These are phyloP conservation scores for Hymenoscyphus scutula DNA, from an alignment of 2,329 filamentous ascomycete species.

Conservation along the genomic window DNA sequence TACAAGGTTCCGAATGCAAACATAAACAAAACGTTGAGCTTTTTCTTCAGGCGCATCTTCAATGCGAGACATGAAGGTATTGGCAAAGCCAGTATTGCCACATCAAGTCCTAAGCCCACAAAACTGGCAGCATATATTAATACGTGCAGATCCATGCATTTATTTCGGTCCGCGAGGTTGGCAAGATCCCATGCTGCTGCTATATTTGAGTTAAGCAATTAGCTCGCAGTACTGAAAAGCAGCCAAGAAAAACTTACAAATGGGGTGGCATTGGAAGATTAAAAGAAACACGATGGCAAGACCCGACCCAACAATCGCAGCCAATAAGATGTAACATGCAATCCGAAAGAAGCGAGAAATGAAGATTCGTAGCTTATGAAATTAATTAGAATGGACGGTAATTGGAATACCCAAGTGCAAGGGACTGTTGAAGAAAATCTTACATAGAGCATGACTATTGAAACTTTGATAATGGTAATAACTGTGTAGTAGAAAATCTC, in stretches of 20 bases:
- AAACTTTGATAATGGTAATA: slow-evolving; percentile 20
- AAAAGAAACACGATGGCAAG: slow-evolving; percentile 16
- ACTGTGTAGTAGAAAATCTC: slow-evolving; percentile 19
- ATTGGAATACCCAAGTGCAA: neutral
- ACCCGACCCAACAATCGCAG: slow-evolving; percentile 10
- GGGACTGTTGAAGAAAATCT: neutral
- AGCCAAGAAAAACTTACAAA: slow-evolving; percentile 14
- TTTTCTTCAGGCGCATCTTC: slow-evolving; percentile 62
- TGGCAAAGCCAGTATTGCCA: slow-evolving; percentile 62
- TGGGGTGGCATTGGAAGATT: slow-evolving; percentile 26
- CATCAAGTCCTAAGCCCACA: slow-evolving; percentile 66
- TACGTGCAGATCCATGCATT: slow-evolving; percentile 60
- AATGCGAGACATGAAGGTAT: slow-evolving; percentile 62
- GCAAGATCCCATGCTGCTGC: slow-evolving; percentile 20
- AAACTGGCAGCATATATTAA: slow-evolving; percentile 65
- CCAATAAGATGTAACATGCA: slow-evolving; percentile 4
- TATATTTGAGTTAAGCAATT: slow-evolving; percentile 3
- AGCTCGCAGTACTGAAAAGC: neutral
- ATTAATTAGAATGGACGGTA: neutral
- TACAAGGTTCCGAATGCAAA: slow-evolving; percentile 67
- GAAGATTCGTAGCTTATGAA: slow-evolving; percentile 22
- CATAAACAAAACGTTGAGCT: slow-evolving; percentile 64
- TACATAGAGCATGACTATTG: slow-evolving; percentile 25
- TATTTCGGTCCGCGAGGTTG: slow-evolving; percentile 24
- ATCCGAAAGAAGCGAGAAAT: slow-evolving; percentile 9